Evolutionary conservation across 192 early-diverging fungal genomes (phyloP), one percentile per base, ranked within the genome.

Genomic region (Globomyces pollinis-pini): DNA sequence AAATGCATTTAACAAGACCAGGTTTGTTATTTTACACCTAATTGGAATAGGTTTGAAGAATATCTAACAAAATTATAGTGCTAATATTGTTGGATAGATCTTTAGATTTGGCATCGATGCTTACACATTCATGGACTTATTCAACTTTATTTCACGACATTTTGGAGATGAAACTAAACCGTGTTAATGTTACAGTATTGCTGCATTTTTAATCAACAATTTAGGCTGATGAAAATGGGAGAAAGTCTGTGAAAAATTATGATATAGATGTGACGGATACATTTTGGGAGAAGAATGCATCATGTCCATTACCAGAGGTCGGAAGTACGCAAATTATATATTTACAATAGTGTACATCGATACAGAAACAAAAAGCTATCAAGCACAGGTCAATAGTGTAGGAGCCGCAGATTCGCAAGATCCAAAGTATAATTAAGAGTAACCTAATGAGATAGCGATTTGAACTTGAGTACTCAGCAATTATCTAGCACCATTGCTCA

Each of bases 101-200:
- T 61, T 71, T 94, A 73, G 96, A 99, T 71, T 68, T 98, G 43
- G 79, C 81, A 7, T 81, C 89, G 9, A 91, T 99, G 86, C 76
- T 99, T 44, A 84, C 75, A 53, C 96, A 99, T 70, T 90, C 95
- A 7, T 99, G 96, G 96, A 98, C 95, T 0, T 99, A 99, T 68
- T 87, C 94, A 59, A 89, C 91, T 0, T 76, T 99, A 23, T 81
- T 99, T 11, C 95, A 99, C 71, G 96, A 99, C 67, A 79, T 98
- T 2, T 81, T 93, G 34, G 90, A 93, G 35, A 84, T 99, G 80
- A 86, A 86, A 47, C 79, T 98, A 32, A 97, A 96, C 65, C 81
- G 91, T 34, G 81, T 99, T 44, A 65, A 76, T 0, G 67, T 91
- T 41, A 71, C 73, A n/a, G n/a, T n/a, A n/a, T n/a, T n/a, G n/a